Conservation (phyloP, 495 filamentous ascomycete genomes). For the Aspergillus coremiiformis region DNA sequence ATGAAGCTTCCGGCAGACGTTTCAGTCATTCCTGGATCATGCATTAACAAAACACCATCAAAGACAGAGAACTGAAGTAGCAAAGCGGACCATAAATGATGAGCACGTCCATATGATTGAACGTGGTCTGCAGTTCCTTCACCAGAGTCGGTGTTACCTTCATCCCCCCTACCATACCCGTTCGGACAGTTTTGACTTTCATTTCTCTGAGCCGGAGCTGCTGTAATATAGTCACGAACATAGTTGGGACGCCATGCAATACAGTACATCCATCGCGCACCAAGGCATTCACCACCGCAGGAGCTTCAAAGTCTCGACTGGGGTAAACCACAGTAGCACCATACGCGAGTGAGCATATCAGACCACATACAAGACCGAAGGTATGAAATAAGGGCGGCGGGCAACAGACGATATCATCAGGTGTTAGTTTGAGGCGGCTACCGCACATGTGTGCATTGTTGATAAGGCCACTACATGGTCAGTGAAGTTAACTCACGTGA, state of each 20-base stretch:
- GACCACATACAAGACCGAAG: neutral
- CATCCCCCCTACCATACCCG: neutral
- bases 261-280: neutral
- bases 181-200: neutral
- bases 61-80: neutral
- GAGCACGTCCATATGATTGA: neutral
- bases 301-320: slow-evolving; percentile 21
- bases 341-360: neutral
- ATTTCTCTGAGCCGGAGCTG: neutral
- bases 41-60: neutral
- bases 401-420: slow-evolving; percentile 57
- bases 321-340: slow-evolving; percentile 36
- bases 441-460: slow-evolving; percentile 74
- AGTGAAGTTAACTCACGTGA: neutral
- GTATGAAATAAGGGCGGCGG: slow-evolving; percentile 42
- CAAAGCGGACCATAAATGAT: neutral
- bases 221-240: slow-evolving; percentile 1
- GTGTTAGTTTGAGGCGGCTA: slow-evolving; percentile 55
- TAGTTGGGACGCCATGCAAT: slow-evolving; percentile 7
- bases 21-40: slow-evolving; percentile 19
- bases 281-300: neutral
- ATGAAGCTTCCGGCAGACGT: slow-evolving; percentile 51
- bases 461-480: slow-evolving; percentile 49
- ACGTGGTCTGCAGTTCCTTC: neutral
- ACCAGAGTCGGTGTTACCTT: neutral